Percentiles rank a stretch among this genome's conserved stretches.
phyloP scores from a whole-genome alignment of 257 asterid genomes.

The Nicotiana paniculata region DNA sequence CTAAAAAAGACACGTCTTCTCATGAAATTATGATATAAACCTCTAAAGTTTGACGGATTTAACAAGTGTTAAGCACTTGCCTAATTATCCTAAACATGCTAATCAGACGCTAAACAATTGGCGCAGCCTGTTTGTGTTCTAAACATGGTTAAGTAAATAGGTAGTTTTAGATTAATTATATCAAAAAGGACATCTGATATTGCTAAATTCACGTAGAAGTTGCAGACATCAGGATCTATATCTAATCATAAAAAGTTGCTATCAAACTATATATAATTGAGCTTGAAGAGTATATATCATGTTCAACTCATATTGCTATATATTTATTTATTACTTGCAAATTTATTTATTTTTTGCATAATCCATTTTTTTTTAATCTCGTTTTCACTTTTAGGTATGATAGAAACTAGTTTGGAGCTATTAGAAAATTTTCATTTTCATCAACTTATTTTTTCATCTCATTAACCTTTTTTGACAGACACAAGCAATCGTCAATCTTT shows the following conservation, averaged over 20 bases:
- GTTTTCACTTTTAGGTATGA: too few species aligned
- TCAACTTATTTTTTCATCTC: too few species aligned
- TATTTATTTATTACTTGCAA: neutral
- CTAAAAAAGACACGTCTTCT: neutral
- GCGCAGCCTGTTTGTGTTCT: neutral
- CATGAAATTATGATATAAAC: neutral
- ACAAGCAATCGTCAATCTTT: neutral
- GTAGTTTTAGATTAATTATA: neutral
- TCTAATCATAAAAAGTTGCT: neutral
- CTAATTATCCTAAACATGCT: neutral
- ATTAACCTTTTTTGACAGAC: neutral
- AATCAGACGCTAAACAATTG: neutral
- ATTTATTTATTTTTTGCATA: too few species aligned
- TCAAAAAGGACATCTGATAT: neutral
- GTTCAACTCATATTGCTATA: neutral
- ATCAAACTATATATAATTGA: neutral
- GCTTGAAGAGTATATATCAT: neutral
- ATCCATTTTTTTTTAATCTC: too few species aligned
- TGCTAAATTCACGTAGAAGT: neutral
- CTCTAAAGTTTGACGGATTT: neutral
- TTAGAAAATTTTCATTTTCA: too few species aligned
- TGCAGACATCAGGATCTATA: neutral
- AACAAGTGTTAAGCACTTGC: neutral
- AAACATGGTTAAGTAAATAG: neutral
- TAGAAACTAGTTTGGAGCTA: too few species aligned